Conservation (phyloP, 2,329 filamentous ascomycete genomes). For the Cladobotryum protrusum region DNA sequence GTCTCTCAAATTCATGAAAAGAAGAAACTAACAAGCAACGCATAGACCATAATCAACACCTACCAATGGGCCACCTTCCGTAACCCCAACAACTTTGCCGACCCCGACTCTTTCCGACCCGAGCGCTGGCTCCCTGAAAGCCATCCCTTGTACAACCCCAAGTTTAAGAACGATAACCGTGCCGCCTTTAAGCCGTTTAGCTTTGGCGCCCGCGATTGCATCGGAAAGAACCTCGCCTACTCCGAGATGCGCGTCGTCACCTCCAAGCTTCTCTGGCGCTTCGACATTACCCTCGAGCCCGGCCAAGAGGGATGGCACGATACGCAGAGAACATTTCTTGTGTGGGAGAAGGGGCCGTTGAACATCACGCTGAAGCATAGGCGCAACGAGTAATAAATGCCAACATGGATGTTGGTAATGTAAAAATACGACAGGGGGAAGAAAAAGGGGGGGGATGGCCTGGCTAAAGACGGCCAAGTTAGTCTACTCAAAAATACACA, state of each 20-base stretch:
- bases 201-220: conserved; percentile 33
- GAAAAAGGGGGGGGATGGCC: too few relatives aligned
- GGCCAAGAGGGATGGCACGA: too few relatives aligned
- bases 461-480: too few relatives aligned
- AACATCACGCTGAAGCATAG: too few relatives aligned
- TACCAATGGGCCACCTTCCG: conserved; percentile 39
- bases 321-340: too few relatives aligned
- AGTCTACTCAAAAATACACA: too few relatives aligned
- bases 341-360: too few relatives aligned
- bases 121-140: conserved; percentile 35
- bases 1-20: too few relatives aligned
- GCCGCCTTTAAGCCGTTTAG: conserved; percentile 32
- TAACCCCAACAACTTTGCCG: conserved; percentile 36
- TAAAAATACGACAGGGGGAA: too few relatives aligned
- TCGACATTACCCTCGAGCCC: conserved; percentile 29
- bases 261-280: conserved; percentile 37
- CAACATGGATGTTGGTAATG: too few relatives aligned
- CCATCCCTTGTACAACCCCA: conserved; percentile 25
- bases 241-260: conserved; percentile 43
- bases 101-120: conserved; percentile 39
- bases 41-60: conserved; percentile 26
- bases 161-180: conserved; percentile 34
- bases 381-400: too few relatives aligned
- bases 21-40: too few relatives aligned
- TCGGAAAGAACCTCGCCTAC: conserved; percentile 37